phyloP scores from a whole-genome alignment of 352 stramenopile genomes.

The Thraustochytrium sp. region DNA sequence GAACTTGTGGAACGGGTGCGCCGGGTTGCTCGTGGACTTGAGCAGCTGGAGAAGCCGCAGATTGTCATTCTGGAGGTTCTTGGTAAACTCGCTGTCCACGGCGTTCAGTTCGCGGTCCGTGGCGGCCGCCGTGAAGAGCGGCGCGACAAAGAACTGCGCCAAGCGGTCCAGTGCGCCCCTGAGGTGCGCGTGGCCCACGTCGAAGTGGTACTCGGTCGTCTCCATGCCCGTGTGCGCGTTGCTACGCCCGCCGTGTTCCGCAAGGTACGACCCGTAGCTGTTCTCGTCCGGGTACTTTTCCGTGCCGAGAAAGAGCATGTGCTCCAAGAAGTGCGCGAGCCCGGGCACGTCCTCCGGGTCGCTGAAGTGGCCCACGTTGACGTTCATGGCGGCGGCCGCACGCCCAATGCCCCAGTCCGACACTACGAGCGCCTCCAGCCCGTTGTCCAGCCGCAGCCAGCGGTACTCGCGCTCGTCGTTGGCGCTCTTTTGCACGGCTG shows the following conservation, averaged over 20 bases:
- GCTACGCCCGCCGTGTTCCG: constrained; percentile 78
- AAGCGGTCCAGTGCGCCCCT: constrained; percentile 86
- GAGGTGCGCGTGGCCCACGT: constrained; percentile 72
- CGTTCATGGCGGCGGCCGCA: constrained; percentile 83
- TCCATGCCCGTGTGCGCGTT: constrained; percentile 93
- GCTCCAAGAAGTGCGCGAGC: constrained; percentile 84
- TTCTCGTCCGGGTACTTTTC: constrained; percentile 91
- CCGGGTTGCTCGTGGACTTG: constrained; percentile 50
- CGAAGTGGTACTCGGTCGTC: constrained; percentile 95
- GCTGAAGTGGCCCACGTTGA: constrained; percentile 85
- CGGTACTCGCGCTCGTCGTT: constrained; percentile 67
- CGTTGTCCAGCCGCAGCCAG: constrained; percentile 65
- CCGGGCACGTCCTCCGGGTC: constrained; percentile 75
- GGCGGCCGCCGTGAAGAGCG: constrained; percentile 77
- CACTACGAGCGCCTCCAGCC: constrained; percentile 69
- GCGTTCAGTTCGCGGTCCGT: constrained; percentile 89
- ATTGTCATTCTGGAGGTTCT: constrained; percentile 89
- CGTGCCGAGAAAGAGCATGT: constrained; percentile 96
- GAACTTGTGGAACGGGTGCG: constrained; percentile 77
- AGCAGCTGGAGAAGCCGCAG: constrained; percentile 57
- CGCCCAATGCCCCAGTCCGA: constrained; percentile 83
- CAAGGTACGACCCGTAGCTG: constrained; percentile 86
- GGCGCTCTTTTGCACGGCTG: constrained; percentile 2
- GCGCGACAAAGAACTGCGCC: constrained; percentile 94
- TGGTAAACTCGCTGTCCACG: constrained; percentile 92